Evolutionary conservation across 2,329 filamentous ascomycete genomes (phyloP), one percentile per base, ranked within the genome.

Genomic region (Trichoderma sp.): DNA sequence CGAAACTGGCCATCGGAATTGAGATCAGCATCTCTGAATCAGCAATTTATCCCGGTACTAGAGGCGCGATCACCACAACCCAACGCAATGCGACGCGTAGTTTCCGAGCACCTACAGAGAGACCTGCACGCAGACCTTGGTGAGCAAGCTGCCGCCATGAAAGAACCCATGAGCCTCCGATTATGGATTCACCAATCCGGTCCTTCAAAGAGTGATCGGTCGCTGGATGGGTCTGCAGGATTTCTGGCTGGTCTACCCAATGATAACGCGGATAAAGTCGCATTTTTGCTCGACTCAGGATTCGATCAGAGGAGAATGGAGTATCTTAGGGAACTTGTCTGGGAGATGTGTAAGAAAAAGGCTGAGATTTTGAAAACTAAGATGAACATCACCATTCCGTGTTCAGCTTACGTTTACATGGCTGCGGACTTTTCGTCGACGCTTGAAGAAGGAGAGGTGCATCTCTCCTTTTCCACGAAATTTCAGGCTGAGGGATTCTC

Each of bases 41-140:
- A 89, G 1, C 92, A 94, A 33, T 91, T 95, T 67, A 87, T 96
- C 2, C 90, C 91, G 0, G 90, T 96, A 0, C 83, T 96, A 0
- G 85, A 91, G 21, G 89, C 93, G 41, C 86, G 91, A 35, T 89
- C 92, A 0, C 85, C 86, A 0, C 79, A 89, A 11, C 80, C 80
- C 14, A 11, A 6, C 1, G 56, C 31, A 0, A 90, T 92, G 88
- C 85, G 86, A 6, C 64, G 83, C 0, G 81, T 83, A 0, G 85
- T 95, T 0, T 85, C 85, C 0, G 76, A 84, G 0, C 83, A 91
- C 7, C 84, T 94, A 4, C 81, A 80, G 0, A 81, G 86, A 0
- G 87, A 88, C 1, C 83, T 94, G 0, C 79, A 86, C 1, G 80
- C 83, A 1, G 88, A 92, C 8, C 85, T 93, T 2, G 84, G 87